Conservation (phyloP, 169 alveolate species). For the Amoebophrya sp. region DNA sequence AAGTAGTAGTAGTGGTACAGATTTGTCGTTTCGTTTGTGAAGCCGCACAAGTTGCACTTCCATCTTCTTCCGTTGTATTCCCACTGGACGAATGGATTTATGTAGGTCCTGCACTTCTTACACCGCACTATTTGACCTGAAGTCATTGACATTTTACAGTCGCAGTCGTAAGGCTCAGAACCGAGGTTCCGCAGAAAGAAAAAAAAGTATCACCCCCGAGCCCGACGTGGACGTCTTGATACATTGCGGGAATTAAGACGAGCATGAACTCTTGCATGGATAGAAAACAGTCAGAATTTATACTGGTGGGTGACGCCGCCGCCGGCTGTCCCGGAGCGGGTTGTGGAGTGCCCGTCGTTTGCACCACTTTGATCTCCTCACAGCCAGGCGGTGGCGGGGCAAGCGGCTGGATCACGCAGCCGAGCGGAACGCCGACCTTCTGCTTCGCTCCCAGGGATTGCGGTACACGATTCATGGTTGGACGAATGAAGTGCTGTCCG, state of each 20-base stretch:
- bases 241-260: conserved; percentile 36
- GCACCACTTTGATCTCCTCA: not conserved
- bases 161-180: too few relatives aligned
- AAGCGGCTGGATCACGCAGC: conserved; percentile 46
- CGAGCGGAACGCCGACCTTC: conserved; percentile 46
- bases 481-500: conserved; percentile 33
- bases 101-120: conserved; percentile 63
- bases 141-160: too few relatives aligned
- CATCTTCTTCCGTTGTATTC: conserved; percentile 86
- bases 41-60: conserved; percentile 92
- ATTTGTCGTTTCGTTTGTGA: conserved; percentile 75
- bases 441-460: conserved; percentile 35
- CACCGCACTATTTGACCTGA: conserved; percentile 46
- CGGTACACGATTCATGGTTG: conserved; percentile 42
- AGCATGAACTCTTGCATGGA: too few relatives aligned
- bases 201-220: conserved; percentile 23
- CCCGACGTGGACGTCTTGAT: conserved; percentile 38
- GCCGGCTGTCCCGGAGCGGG: too few relatives aligned
- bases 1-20: too few relatives aligned
- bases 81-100: conserved; percentile 90
- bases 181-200: not conserved
- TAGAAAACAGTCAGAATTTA: too few relatives aligned
- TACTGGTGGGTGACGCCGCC: too few relatives aligned
- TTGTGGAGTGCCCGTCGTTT: not conserved
- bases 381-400: conserved; percentile 36